These are phyloP conservation scores for Skeletonema menzelii DNA, from an alignment of 108 stramenopile species.

Conservation along the genomic window DNA sequence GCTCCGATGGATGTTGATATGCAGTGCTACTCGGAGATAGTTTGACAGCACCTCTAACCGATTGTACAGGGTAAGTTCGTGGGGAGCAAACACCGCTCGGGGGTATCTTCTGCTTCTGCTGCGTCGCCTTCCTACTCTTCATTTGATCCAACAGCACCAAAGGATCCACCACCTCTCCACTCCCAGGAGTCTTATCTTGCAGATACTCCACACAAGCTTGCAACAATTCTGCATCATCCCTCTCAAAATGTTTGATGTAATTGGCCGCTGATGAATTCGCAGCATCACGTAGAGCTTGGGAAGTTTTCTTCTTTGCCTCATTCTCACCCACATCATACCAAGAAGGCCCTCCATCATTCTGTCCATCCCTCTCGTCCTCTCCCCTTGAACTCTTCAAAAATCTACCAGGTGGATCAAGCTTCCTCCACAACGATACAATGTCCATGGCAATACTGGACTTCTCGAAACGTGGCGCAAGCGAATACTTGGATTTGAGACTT, in stretches of 20 bases:
- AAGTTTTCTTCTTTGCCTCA: neutral
- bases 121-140: neutral
- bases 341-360: neutral
- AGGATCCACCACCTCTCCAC: neutral
- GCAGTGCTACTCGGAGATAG: too few relatives aligned
- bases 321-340: neutral
- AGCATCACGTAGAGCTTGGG: neutral
- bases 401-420: neutral
- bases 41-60: too few relatives aligned
- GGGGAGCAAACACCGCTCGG: neutral
- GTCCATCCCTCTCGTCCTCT: neutral
- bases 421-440: neutral
- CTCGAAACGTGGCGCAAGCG: neutral
- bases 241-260: neutral
- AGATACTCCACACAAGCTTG: neutral
- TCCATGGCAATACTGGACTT: neutral
- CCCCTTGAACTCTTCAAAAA: neutral
- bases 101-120: neutral
- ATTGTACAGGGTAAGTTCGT: neutral
- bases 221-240: neutral
- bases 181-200: neutral
- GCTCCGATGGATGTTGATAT: too few relatives aligned
- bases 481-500: neutral
- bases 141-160: neutral
- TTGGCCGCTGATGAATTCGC: neutral